Conservation (phyloP, 768 basidiomycete species). For the Termitomyces sp. region DNA sequence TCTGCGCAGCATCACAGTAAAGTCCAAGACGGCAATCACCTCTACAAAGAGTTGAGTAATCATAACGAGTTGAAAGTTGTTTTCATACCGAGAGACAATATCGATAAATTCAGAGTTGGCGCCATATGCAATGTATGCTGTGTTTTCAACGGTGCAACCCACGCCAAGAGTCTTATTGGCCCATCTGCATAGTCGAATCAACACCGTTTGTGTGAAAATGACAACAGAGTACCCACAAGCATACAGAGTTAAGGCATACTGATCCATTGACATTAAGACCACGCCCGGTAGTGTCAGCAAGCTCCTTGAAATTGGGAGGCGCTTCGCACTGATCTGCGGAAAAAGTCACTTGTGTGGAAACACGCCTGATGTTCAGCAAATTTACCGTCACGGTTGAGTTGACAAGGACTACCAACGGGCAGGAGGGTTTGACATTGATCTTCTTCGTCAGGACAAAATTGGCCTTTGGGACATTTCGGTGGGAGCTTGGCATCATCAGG, state of each 20-base stretch:
- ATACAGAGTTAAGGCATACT: conserved; percentile 75
- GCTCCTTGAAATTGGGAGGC: conserved; percentile 59
- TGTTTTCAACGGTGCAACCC: conserved; percentile 72
- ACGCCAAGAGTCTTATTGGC: conserved; percentile 68
- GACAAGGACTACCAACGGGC: conserved; percentile 63
- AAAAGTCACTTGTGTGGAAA: background rate
- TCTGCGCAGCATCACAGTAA: conserved; percentile 66
- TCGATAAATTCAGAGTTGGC: conserved; percentile 59
- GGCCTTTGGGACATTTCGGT: conserved; percentile 49
- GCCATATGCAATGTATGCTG: conserved; percentile 68
- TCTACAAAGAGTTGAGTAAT: conserved; percentile 26
- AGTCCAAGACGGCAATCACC: conserved; percentile 69
- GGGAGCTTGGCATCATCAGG: conserved; percentile 41
- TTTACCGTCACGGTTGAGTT: conserved; percentile 82
- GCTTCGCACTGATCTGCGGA: conserved; percentile 68
- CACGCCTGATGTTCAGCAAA: conserved; percentile 12
- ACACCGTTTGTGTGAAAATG: background rate
- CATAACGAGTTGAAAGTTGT: background rate
- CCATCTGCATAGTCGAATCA: conserved; percentile 43
- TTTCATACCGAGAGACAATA: conserved; percentile 68
- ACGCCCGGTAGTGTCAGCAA: conserved; percentile 58
- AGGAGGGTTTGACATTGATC: conserved; percentile 59
- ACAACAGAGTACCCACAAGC: conserved; percentile 63
- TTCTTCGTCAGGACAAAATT: conserved; percentile 85
- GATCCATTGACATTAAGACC: conserved; percentile 79